Evolutionary conservation across 2,329 filamentous ascomycete species (phyloP).

Genomic region (Aspergillus aculeatus): DNA sequence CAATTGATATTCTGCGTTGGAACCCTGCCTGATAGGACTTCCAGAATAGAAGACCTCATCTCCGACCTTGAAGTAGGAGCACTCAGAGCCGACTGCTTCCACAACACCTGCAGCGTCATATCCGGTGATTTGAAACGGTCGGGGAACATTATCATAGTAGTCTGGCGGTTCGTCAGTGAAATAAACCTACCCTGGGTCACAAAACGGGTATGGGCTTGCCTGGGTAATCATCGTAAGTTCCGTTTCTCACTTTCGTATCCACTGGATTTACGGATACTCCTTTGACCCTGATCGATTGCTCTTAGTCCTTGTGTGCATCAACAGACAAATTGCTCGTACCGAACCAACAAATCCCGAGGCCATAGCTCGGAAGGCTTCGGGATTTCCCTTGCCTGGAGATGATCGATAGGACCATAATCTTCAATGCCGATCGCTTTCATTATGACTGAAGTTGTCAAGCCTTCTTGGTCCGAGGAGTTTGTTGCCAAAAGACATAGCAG

Average conservation of each 20-base stretch:
- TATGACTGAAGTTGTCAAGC: neutral
- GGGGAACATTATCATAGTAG: conserved; percentile 32
- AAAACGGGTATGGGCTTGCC: conserved; percentile 2
- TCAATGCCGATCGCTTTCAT: conserved; percentile 16
- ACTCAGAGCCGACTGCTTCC: conserved; percentile 32
- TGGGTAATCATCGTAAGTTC: conserved; percentile 39
- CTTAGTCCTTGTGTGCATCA: neutral
- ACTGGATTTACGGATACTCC: conserved; percentile 42
- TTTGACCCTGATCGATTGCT: conserved; percentile 27
- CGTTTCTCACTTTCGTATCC: conserved; percentile 38
- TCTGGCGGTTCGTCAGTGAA: conserved; percentile 15
- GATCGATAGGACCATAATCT: conserved; percentile 19
- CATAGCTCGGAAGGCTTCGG: conserved; percentile 28
- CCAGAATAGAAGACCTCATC: conserved; percentile 48
- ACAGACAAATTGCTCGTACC: conserved; percentile 18
- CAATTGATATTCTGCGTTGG: conserved; percentile 45
- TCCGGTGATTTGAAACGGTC: conserved; percentile 42
- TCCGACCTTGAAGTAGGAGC: conserved; percentile 39
- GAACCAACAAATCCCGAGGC: conserved; percentile 38
- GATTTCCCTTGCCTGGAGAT: conserved; percentile 15
- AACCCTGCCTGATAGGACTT: conserved; percentile 41
- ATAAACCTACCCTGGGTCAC: neutral
- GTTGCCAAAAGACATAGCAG: neutral
- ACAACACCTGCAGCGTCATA: conserved; percentile 47
- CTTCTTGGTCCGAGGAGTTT: neutral